Evolutionary conservation across 192 early-diverging fungal species (phyloP).

Genomic region (Coemansia sp.): DNA sequence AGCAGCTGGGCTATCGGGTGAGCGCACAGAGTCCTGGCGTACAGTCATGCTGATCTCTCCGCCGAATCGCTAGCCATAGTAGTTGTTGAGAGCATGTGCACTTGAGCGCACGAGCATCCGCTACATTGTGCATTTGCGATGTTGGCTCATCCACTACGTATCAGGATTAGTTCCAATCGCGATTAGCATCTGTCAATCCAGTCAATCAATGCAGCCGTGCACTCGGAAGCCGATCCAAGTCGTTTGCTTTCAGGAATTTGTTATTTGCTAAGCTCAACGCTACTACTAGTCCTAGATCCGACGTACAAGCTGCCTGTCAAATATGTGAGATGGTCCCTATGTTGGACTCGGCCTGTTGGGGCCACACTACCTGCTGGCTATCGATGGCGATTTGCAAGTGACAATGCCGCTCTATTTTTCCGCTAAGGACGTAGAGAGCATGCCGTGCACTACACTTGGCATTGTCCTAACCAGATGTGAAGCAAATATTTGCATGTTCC

Average conservation of each 20-base stretch:
- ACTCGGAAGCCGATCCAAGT: too few relatives aligned
- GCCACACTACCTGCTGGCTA: background rate
- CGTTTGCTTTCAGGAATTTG: too few relatives aligned
- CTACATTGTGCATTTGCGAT: too few relatives aligned
- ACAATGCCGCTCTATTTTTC: background rate
- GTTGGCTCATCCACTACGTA: too few relatives aligned
- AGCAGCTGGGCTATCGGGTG: slow-evolving; percentile 11
- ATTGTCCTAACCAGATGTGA: background rate
- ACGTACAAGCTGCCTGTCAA: background rate
- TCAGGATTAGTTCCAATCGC: too few relatives aligned
- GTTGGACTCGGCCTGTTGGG: background rate
- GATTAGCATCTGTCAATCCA: too few relatives aligned
- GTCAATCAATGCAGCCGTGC: too few relatives aligned
- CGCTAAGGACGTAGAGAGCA: background rate
- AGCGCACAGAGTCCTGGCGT: background rate
- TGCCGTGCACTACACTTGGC: background rate
- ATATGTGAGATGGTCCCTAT: background rate
- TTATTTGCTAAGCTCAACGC: too few relatives aligned
- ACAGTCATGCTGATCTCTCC: background rate
- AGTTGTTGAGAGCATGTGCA: too few relatives aligned
- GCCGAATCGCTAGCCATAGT: slow-evolving; percentile 7
- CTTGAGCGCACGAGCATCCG: too few relatives aligned
- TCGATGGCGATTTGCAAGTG: background rate
- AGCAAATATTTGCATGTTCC: background rate
- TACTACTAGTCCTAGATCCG: too few relatives aligned